Evolutionary conservation across 306 rosid genomes (phyloP), one percentile per base, ranked within the genome.

Genomic region (Hippophae tibetana): DNA sequence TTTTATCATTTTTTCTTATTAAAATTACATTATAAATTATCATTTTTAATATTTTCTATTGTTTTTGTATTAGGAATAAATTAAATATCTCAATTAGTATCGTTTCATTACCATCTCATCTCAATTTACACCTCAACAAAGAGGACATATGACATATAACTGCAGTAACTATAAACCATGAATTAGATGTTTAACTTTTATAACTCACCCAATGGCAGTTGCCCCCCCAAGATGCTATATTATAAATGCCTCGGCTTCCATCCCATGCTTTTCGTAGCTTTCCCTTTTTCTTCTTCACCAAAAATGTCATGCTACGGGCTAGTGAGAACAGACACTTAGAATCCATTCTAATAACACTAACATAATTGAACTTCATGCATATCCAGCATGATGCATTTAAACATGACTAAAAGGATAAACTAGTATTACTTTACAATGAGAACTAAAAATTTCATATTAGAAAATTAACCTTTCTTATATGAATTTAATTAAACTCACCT

Each of bases 211-310:
- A 12, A 92, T 77, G 18, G 95, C 98, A 53, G 98, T 92, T 54
- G 98, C 96, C 40, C 98, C 40, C 98, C 0, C 98, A 87, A 23
- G 98, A 92, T 43, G 98, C 96, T 57, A 87, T 96, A 49, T 85
- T 92, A 72, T 92, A 92, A 54, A 92, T 73, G 73, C 85, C 96
- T 81, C 81, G 81, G 83, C 96, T 92, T 76, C 98, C 98, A 75
- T 83, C 96, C 96, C 96, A 92, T 8, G 93, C 96, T 78, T 83
- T 92, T 46, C 75, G 87, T 76, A 92, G 96, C 81, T 92, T 87
- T 46, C 96, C 98, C 67, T 87, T 92, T 67, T 79, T 87, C 78
- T 83, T 92, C 74, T 83, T 83, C 74, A 80, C 85, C 2, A 95
- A 83, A 74, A 92, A 92, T 45, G 98, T 92, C 81, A 85, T 92